phyloP scores from a whole-genome alignment of 2,329 filamentous ascomycete genomes.

The Pseudopithomyces maydicus region DNA sequence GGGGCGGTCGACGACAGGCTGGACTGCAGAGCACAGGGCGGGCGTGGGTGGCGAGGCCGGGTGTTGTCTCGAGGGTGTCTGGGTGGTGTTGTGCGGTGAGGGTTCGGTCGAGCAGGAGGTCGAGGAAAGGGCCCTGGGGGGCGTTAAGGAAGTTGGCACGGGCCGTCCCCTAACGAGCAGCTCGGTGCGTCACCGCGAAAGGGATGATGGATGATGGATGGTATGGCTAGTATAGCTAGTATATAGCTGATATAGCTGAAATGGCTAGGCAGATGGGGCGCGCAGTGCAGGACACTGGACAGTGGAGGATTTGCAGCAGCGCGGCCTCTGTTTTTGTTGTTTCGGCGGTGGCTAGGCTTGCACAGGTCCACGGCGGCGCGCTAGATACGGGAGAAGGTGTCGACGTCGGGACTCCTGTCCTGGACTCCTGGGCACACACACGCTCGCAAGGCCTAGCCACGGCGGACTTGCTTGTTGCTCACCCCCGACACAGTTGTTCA shows the following conservation, averaged over 20 bases:
- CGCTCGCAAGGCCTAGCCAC: neutral
- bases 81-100: conserved; percentile 3
- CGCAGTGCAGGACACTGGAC: neutral
- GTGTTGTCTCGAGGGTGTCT: neutral
- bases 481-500: neutral
- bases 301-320: neutral
- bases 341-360: conserved; percentile 1
- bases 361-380: neutral
- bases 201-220: too few relatives aligned
- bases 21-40: conserved; percentile 10
- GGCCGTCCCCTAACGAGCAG: conserved; percentile 10
- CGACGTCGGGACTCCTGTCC: neutral
- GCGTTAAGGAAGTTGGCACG: conserved; percentile 12
- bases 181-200: conserved; percentile 16
- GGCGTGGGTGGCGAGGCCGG: neutral
- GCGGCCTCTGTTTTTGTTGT: conserved; percentile 8
- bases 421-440: neutral
- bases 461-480: neutral
- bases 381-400: neutral
- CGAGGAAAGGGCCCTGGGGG: conserved; percentile 1
- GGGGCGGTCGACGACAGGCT: neutral
- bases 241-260: too few relatives aligned
- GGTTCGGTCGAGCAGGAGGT: conserved; percentile 4
- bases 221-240: too few relatives aligned
- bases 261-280: too few relatives aligned